These are phyloP conservation scores for Nakazawaea anatomiae DNA, from an alignment of 805 yeast genomes.

Conservation along the genomic window DNA sequence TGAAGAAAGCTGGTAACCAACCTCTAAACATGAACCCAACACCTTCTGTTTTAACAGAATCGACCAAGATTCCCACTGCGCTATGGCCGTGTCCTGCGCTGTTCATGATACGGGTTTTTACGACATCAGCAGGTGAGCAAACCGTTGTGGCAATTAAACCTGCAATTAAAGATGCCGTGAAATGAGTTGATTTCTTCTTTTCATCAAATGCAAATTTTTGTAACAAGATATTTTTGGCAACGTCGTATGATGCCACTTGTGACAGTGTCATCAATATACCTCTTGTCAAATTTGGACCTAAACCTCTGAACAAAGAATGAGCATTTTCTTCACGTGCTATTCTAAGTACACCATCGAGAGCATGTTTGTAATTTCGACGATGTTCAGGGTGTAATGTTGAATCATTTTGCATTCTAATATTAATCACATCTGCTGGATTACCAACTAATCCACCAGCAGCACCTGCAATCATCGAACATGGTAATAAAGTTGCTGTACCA, in stretches of 20 bases:
- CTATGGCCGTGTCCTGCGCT: constrained; percentile 39
- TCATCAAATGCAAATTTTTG: constrained; percentile 45
- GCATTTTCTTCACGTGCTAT: constrained; percentile 58
- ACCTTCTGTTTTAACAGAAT: constrained; percentile 66
- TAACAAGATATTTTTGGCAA: constrained; percentile 59
- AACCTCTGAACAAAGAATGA: constrained; percentile 60
- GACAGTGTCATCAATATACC: constrained; percentile 88
- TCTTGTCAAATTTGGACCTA: constrained; percentile 70
- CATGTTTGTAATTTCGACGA: constrained; percentile 71
- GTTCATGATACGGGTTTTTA: constrained; percentile 85
- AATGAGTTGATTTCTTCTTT: constrained; percentile 63
- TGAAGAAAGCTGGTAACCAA: constrained; percentile 82
- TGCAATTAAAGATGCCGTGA: constrained; percentile 71
- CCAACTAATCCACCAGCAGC: constrained; percentile 82
- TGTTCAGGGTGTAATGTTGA: constrained; percentile 56
- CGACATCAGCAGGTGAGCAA: constrained; percentile 89
- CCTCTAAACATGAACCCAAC: constrained; percentile 81
- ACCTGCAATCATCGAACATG: constrained; percentile 83
- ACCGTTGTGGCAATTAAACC: constrained; percentile 88
- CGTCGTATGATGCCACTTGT: constrained; percentile 84
- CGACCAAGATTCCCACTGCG: constrained; percentile 43
- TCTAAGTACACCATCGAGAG: constrained; percentile 66
- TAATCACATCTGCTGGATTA: constrained; percentile 83
- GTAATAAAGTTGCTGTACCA: constrained; percentile 54
- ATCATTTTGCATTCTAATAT: constrained; percentile 89